Conservation (phyloP, 805 yeast genomes). For the Spathaspora arborariae region DNA sequence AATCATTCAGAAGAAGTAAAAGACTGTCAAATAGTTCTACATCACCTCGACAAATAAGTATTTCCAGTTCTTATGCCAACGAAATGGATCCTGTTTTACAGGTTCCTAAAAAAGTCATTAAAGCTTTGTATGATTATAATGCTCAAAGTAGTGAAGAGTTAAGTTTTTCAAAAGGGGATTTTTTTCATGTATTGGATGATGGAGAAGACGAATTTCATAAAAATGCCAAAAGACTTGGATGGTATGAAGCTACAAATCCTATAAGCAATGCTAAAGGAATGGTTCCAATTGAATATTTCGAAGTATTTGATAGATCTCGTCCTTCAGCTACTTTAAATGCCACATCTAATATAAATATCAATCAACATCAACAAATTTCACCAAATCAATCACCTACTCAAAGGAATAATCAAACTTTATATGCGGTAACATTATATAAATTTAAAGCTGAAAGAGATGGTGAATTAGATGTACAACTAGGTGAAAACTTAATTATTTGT, state of each 20-base stretch:
- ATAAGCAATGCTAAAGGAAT: slow-evolving; percentile 71
- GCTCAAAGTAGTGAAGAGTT: slow-evolving; percentile 83
- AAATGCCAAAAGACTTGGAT: slow-evolving; percentile 40
- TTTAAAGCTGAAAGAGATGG: slow-evolving; percentile 81
- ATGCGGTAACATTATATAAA: slow-evolving; percentile 83
- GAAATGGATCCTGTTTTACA: slow-evolving; percentile 21
- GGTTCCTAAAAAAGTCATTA: slow-evolving; percentile 79
- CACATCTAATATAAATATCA: slow-evolving; percentile 5
- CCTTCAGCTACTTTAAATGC: slow-evolving; percentile 16
- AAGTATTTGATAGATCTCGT: slow-evolving; percentile 63
- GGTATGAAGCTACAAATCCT: slow-evolving; percentile 91
- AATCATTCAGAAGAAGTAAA: slow-evolving; percentile 39
- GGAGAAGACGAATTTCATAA: slow-evolving; percentile 22
- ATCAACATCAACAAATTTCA: slow-evolving; percentile 12
- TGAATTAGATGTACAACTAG: slow-evolving; percentile 78
- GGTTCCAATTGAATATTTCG: slow-evolving; percentile 85
- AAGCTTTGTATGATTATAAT: slow-evolving; percentile 71
- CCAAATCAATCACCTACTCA: background rate
- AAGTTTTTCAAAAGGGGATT: slow-evolving; percentile 77
- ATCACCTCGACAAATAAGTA: slow-evolving; percentile 29
- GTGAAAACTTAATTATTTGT: slow-evolving; percentile 87
- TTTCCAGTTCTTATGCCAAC: slow-evolving; percentile 17
- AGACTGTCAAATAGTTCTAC: slow-evolving; percentile 30
- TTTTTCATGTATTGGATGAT: slow-evolving; percentile 63
- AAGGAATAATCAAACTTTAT: slow-evolving; percentile 46